A percentile compares a stretch with the other conserved stretches of the same genome.
Conservation (phyloP, 73 alveolate genomes). For the Symbiodinium pilosum region DNA sequence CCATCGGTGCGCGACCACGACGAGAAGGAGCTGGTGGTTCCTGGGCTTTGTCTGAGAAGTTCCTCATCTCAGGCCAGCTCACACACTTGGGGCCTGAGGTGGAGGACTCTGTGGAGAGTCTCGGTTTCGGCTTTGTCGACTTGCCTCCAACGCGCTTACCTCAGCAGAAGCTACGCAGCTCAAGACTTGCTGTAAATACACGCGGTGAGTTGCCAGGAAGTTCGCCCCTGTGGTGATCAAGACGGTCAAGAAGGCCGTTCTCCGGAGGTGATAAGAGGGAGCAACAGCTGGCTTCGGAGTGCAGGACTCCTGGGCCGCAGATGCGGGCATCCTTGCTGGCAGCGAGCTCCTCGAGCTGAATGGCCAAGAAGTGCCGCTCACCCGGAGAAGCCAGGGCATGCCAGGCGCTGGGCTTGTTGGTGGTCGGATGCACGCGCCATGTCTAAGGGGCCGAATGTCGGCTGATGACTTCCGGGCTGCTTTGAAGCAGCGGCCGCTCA, state of each 20-base stretch:
- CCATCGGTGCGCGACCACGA: conserved; percentile 64
- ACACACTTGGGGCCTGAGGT: neutral
- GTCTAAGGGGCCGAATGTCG: conserved; percentile 37
- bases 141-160: conserved; percentile 45
- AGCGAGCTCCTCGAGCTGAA: conserved; percentile 61
- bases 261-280: neutral
- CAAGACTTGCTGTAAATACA: too few species aligned
- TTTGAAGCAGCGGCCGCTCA: conserved; percentile 71
- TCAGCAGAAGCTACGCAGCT: too few species aligned
- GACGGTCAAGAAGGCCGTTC: conserved; percentile 46
- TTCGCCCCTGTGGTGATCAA: conserved; percentile 70
- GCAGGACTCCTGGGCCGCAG: conserved; percentile 90
- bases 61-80: neutral
- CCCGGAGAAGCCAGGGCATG: neutral
- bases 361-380: conserved; percentile 57
- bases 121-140: conserved; percentile 72
- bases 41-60: neutral
- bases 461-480: conserved; percentile 53
- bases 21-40: conserved; percentile 24
- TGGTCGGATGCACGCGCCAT: neutral
- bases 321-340: conserved; percentile 56
- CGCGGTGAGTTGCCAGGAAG: neutral
- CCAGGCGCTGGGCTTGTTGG: neutral
- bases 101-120: conserved; percentile 22
- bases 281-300: neutral